Conservation (phyloP, 441 rosid genomes). For the Daphne laureola region DNA sequence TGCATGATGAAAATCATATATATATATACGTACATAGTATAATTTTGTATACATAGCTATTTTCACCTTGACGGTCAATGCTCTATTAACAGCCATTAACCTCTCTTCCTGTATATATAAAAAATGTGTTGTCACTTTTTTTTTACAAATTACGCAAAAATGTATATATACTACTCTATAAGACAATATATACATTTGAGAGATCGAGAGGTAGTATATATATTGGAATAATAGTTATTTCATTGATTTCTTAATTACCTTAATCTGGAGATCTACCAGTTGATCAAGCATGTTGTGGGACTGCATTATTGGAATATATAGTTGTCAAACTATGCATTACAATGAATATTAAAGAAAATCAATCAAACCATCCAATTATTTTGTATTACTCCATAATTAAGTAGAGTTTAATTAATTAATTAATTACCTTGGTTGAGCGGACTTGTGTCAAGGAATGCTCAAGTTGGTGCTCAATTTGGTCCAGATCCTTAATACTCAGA, state of each 20-base stretch:
- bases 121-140: too few relatives aligned
- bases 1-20: too few relatives aligned
- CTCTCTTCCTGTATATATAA: slow-evolving; percentile 75
- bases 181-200: too few relatives aligned
- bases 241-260: slow-evolving; percentile 30
- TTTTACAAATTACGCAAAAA: too few relatives aligned
- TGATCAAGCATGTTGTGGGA: slow-evolving; percentile 93
- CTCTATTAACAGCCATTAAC: slow-evolving; percentile 78
- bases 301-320: too few relatives aligned
- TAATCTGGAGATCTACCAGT: slow-evolving; percentile 80
- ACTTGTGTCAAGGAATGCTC: background rate
- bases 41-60: background rate
- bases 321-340: too few relatives aligned
- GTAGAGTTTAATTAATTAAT: background rate
- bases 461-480: background rate
- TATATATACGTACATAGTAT: background rate
- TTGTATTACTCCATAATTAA: too few relatives aligned
- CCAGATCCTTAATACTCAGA: background rate
- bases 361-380: too few relatives aligned
- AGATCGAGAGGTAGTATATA: background rate
- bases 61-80: slow-evolving; percentile 71
- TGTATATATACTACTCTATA: background rate
- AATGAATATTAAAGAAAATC: too few relatives aligned
- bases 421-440: background rate
- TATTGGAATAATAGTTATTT: background rate